These are phyloP conservation scores for Lanzia echinophila DNA, from an alignment of 2,329 filamentous ascomycete genomes.

Conservation along the genomic window DNA sequence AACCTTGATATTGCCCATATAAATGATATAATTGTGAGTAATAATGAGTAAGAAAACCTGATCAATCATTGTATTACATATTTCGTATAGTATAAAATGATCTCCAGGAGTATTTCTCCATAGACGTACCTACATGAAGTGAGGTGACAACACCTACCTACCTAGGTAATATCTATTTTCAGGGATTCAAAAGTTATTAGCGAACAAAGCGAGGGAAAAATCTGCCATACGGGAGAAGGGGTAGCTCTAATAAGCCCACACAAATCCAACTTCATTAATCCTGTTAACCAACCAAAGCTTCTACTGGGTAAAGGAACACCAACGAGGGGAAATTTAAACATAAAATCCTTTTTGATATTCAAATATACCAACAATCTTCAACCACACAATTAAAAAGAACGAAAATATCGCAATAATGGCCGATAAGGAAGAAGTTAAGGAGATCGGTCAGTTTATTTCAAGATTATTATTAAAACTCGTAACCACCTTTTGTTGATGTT, in stretches of 20 bases:
- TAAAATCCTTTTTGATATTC: background rate
- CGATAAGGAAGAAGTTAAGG: constrained; percentile 34
- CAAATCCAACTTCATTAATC: background rate
- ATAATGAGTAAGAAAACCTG: background rate
- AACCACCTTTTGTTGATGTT: background rate
- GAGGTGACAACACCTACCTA: too few relatives aligned
- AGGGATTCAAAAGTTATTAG: background rate
- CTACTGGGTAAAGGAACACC: background rate
- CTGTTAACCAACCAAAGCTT: background rate
- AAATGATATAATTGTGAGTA: background rate
- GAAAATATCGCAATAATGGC: constrained; percentile 30
- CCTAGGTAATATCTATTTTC: too few relatives aligned
- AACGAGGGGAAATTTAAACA: background rate
- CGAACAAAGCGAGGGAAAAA: background rate
- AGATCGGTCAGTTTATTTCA: constrained; percentile 31
- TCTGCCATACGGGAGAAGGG: too few relatives aligned
- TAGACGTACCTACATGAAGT: too few relatives aligned
- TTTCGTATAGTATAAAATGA: too few relatives aligned
- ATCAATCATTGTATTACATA: too few relatives aligned
- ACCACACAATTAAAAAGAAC: background rate
- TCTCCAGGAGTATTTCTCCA: too few relatives aligned
- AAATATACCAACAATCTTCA: background rate
- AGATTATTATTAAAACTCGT: too few relatives aligned
- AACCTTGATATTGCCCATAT: background rate
- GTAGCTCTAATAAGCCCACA: background rate